A percentile compares a stretch with the other conserved stretches of the same genome.
These are phyloP conservation scores for Ustulina deusta DNA, from an alignment of 2,329 filamentous ascomycete species.

Conservation along the genomic window DNA sequence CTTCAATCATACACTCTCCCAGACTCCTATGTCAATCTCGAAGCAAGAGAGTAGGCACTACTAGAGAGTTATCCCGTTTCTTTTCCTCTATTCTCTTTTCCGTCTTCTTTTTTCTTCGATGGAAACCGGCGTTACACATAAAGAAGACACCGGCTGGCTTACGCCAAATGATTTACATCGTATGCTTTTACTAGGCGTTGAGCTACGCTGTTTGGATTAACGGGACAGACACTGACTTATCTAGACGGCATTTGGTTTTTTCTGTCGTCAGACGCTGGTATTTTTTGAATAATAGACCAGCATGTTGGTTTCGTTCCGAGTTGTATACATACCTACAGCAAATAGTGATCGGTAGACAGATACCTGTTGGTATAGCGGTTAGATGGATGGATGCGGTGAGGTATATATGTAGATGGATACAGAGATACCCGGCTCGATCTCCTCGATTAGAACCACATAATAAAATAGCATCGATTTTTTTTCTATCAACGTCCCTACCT, in stretches of 20 bases:
- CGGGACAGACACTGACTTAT: conserved; percentile 6
- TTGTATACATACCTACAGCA: not conserved
- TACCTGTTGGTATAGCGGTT: not conserved
- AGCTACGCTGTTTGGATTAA: not conserved
- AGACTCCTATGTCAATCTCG: not conserved
- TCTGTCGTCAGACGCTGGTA: not conserved
- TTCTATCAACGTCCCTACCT: not conserved
- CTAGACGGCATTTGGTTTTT: not conserved
- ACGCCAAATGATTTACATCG: conserved; percentile 19
- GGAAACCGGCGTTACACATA: conserved; percentile 2
- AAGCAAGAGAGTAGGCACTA: too few relatives aligned
- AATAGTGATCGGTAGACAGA: not conserved
- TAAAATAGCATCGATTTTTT: not conserved
- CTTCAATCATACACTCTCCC: not conserved
- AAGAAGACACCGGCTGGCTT: conserved; percentile 28
- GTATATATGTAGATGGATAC: not conserved
- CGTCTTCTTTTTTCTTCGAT: conserved; percentile 6
- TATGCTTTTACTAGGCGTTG: not conserved
- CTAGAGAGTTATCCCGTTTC: not conserved
- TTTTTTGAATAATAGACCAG: conserved; percentile 5
- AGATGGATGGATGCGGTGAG: not conserved
- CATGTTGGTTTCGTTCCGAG: not conserved
- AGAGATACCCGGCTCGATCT: conserved; percentile 6
- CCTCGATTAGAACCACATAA: conserved; percentile 1
- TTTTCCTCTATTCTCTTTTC: not conserved